phyloP scores from a whole-genome alignment of 805 yeast genomes.

The Starmerella floris region DNA sequence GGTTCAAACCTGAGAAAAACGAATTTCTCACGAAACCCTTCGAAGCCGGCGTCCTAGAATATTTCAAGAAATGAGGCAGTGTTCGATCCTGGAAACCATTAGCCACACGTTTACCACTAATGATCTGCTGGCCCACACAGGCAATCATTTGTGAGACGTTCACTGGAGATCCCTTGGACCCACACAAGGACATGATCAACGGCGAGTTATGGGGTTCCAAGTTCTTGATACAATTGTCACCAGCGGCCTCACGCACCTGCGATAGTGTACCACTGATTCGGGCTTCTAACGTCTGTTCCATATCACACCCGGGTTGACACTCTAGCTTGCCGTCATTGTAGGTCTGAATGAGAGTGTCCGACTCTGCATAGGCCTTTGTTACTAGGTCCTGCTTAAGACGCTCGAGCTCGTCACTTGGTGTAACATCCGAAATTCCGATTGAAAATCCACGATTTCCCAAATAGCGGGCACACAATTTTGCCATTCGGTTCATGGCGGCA shows the following conservation, averaged over 20 bases:
- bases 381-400: conserved; percentile 75
- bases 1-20: conserved; percentile 82
- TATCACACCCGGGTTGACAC: conserved; percentile 98
- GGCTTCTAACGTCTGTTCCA: conserved; percentile 95
- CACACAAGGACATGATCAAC: conserved; percentile 97
- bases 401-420: conserved; percentile 72
- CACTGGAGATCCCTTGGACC: conserved; percentile 94
- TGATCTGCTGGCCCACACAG: conserved; percentile 91
- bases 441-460: conserved; percentile 93
- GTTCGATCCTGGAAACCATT: conserved; percentile 99
- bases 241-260: conserved; percentile 96
- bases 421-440: conserved; percentile 93
- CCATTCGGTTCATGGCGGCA: conserved; percentile 94
- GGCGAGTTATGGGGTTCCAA: conserved; percentile 87
- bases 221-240: conserved; percentile 91
- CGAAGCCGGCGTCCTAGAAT: conserved; percentile 92
- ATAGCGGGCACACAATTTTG: conserved; percentile 92
- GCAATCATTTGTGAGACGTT: conserved; percentile 99
- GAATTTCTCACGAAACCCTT: conserved; percentile 97
- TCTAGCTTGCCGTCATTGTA: conserved; percentile 79
- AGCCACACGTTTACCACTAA: conserved; percentile 97
- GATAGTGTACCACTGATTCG: conserved; percentile 92
- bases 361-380: conserved; percentile 74
- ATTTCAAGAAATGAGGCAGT: conserved; percentile 88
- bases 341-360: conserved; percentile 75